phyloP scores from a whole-genome alignment of 2,329 filamentous ascomycete species.

The Daldinia eschscholtzii region DNA sequence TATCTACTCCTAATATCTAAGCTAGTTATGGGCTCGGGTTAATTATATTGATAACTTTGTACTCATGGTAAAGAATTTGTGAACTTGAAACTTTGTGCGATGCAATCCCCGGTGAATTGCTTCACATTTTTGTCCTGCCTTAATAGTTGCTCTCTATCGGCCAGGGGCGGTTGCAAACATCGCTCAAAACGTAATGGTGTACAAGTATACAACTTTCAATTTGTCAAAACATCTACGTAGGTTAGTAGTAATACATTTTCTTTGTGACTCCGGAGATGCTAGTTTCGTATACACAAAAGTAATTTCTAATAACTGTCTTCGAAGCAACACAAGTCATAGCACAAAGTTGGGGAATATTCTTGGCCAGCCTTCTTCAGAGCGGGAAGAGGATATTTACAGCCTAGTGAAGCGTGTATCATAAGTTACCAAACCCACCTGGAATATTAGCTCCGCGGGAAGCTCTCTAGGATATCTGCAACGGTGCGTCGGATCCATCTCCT shows the following conservation, averaged over 20 bases:
- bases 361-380: background rate
- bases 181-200: background rate
- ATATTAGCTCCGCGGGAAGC: background rate
- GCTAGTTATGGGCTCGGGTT: background rate
- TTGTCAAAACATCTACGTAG: background rate
- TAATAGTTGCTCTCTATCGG: constrained; percentile 17
- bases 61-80: constrained; percentile 9
- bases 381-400: background rate
- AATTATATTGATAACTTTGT: background rate
- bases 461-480: background rate
- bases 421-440: background rate
- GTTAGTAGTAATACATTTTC: background rate
- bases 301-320: background rate
- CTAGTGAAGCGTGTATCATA: background rate
- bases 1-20: constrained; percentile 6
- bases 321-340: background rate
- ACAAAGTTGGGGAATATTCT: background rate
- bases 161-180: constrained; percentile 24
- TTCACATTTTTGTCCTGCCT: constrained; percentile 19
- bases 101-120: constrained; percentile 18
- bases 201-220: background rate
- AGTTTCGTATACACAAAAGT: background rate
- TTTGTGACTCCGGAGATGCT: background rate
- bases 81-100: constrained; percentile 10
- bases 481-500: constrained; percentile 4